Conservation (phyloP, 228 moss, liverwort and hornwort species). For the Sphagnum fallax region DNA sequence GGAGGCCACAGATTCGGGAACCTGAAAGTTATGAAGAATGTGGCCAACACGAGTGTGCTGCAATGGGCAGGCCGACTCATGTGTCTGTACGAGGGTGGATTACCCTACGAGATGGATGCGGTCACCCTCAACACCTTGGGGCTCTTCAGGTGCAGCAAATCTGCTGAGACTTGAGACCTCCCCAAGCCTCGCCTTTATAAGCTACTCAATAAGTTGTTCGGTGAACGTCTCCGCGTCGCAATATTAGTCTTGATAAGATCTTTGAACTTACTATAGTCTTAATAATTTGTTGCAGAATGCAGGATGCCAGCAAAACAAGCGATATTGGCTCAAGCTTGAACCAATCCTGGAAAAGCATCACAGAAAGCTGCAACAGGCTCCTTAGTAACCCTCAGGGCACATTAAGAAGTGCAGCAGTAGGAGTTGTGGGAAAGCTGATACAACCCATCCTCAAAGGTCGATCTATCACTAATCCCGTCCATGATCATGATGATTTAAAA, state of each 20-base stretch:
- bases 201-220: too few relatives aligned
- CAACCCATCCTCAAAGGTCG: constrained; percentile 18
- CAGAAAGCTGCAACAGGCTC: constrained; percentile 6
- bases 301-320: background rate
- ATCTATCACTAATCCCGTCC: background rate
- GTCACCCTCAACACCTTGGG: constrained; percentile 21
- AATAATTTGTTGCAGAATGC: constrained; percentile 3
- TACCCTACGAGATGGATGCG: constrained; percentile 27
- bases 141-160: constrained; percentile 7
- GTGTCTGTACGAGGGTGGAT: constrained; percentile 33
- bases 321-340: constrained; percentile 1
- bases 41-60: constrained; percentile 29
- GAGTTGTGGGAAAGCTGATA: constrained; percentile 10
- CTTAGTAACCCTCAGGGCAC: background rate
- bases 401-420: constrained; percentile 11
- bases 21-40: constrained; percentile 34
- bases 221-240: too few relatives aligned
- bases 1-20: constrained; percentile 12
- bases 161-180: too few relatives aligned
- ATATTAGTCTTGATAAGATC: too few relatives aligned
- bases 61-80: constrained; percentile 26
- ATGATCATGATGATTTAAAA: background rate
- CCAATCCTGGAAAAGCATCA: constrained; percentile 1
- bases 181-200: too few relatives aligned
- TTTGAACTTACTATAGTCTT: background rate